A percentile compares a stretch with the other conserved stretches of the same genome.
These are phyloP conservation scores for Fusarium tanahbumbuense DNA, from an alignment of 2,329 filamentous ascomycete species.

Conservation along the genomic window DNA sequence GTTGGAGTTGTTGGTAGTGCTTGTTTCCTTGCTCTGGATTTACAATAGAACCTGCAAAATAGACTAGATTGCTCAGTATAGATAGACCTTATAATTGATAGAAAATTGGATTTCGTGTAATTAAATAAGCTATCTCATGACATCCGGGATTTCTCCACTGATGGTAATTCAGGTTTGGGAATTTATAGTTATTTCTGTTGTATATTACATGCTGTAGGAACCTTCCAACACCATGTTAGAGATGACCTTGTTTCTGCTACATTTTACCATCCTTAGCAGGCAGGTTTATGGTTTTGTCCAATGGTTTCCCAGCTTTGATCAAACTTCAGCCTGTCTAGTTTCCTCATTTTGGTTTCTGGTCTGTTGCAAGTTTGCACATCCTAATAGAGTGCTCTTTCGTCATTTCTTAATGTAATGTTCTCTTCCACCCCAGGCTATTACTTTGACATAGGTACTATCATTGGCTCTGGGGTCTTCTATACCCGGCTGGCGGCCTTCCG, in stretches of 20 bases:
- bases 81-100: background rate
- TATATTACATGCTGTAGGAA: background rate
- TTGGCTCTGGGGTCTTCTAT: background rate
- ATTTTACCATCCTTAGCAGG: background rate
- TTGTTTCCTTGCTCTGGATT: background rate
- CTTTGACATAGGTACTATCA: background rate
- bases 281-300: background rate
- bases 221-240: background rate
- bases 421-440: background rate
- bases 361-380: background rate
- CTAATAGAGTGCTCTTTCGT: background rate
- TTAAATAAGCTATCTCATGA: background rate
- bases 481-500: background rate
- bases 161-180: background rate
- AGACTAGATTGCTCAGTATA: background rate
- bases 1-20: rapidly evolving
- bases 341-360: background rate
- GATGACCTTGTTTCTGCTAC: background rate
- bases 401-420: background rate
- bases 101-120: background rate
- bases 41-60: conserved; percentile 1
- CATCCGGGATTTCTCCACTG: rapidly evolving
- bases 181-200: too few species aligned
- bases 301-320: background rate
- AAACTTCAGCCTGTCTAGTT: background rate